Evolutionary conservation across 805 yeast species (phyloP), one percentile per base, ranked within the genome.

Genomic region (Kregervanrija fluxuum): DNA sequence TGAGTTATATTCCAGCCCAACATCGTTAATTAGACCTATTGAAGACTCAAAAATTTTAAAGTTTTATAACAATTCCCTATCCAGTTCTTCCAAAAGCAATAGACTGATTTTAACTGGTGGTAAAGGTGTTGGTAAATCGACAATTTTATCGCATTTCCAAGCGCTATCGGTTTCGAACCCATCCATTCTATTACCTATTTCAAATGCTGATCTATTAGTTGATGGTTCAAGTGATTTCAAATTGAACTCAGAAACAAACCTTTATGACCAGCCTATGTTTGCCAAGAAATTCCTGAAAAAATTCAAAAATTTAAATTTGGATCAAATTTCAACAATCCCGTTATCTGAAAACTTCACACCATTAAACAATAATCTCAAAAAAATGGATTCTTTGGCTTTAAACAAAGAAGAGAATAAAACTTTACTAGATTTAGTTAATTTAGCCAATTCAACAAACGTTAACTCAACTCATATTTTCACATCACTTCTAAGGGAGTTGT

Each of bases 261-360:
- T 68, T 36, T 84, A 80, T 61, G 83, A 78, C 41, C 96, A 89
- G 65, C 95, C 91, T 47, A 83, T 84, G 91, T 76, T 70, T 57
- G 66, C 84, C 41, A 78, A 79, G 56, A 71, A 73, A 40, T 71
- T 86, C 60, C 58, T 86, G 48, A 67, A 69, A 48, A 79, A 77
- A 58, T 64, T 78, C 33, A 57, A 64, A 38, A 66, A 65, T 41
- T 73, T 73, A 11, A 82, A 82, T 53, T 59, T 57, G 35, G 62
- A 56, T 2, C 35, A 63, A 4, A 60, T 80, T 38, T 49, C 62
- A 8, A 54, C 65, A 36, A 59, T 64, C 33, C 49, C 50, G 28
- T 40, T 60, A 13, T 44, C 60, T 6, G 41, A 50, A 10, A 52
- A 48, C 32, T 56, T 50, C 33, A 45, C 30, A 6, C 57, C 62